Evolutionary conservation across 768 basidiomycete species (phyloP), one percentile per base, ranked within the genome.

Genomic region (Macrolepiota fuliginosa): DNA sequence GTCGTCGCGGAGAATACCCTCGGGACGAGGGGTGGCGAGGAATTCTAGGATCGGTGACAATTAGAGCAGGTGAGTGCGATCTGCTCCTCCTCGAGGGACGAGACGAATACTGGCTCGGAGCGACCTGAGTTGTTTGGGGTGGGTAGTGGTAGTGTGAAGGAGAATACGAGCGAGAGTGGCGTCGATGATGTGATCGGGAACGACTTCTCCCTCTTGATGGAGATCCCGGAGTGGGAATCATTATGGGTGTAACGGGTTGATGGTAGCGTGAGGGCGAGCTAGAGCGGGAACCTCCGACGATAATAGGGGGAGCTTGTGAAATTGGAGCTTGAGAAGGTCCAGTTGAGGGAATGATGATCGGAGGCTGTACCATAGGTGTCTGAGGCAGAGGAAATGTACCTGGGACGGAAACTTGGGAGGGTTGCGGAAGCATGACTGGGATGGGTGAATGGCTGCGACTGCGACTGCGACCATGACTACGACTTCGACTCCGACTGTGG

Each of bases 331-430:
- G 53, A 50, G 54, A 3, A 11, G 35, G 6, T 13, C 25, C 55
- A 24, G 46, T 27, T 13, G 54, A 47, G 24, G 63, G 63, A 6
- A 61, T 32, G 10, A 55, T 24, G 10, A 59, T 51, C n/a, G 53
- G 53, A 29, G 63, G 65, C 59, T 63, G 68, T 37, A 62, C 49
- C n/a, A 65, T 45, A 56, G 66, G n/a, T 39, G 56, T 46, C 19
- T 63, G 58, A 40, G 61, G 25, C 12, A 58, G 27, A 19, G 62
- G 58, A n/a, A 40, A 19, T 9, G 42, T 22, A 5, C 54, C 46
- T 32, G 60, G 63, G 24, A 64, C 59, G 13, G 60, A 63, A 58
- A 65, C 4, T 2, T 53, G 64, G 6, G 37, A 7, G 17, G 45
- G 53, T 22, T 35, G 46, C 36, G 42, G 61, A 9, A 64, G 27